These are phyloP conservation scores for Stagonosporopsis rhizophila DNA, from an alignment of 2,329 filamentous ascomycete species.

Conservation along the genomic window DNA sequence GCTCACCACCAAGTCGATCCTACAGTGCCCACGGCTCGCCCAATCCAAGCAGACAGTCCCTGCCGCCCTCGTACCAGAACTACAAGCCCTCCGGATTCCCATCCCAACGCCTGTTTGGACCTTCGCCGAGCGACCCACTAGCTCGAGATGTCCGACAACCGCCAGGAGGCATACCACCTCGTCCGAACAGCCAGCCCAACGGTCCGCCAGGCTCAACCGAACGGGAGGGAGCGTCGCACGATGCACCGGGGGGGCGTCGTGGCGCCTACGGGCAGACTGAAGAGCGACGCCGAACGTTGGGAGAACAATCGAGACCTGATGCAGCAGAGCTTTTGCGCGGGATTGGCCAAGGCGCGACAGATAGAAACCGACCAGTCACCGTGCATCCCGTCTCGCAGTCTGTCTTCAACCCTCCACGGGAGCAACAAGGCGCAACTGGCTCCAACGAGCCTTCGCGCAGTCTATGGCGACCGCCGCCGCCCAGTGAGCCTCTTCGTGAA, in stretches of 20 bases:
- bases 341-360: constrained; percentile 26
- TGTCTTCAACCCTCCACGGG: constrained; percentile 47
- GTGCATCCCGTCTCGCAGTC: constrained; percentile 51
- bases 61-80: constrained; percentile 40
- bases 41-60: constrained; percentile 42
- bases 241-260: constrained; percentile 36
- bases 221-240: constrained; percentile 35
- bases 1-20: constrained; percentile 40
- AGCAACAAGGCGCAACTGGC: constrained; percentile 28
- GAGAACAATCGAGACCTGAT: constrained; percentile 45
- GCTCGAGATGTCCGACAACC: constrained; percentile 35
- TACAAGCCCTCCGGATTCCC: constrained; percentile 44
- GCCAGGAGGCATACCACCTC: constrained; percentile 42
- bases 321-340: constrained; percentile 41
- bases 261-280: constrained; percentile 38
- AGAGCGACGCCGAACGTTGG: constrained; percentile 45
- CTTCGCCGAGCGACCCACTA: constrained; percentile 38
- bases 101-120: constrained; percentile 41
- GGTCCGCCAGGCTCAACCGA: constrained; percentile 35
- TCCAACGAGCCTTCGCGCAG: constrained; percentile 33
- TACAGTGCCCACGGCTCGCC: constrained; percentile 48
- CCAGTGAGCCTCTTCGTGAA: constrained; percentile 37
- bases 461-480: constrained; percentile 42
- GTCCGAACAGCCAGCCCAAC: constrained; percentile 51
- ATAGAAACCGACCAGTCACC: constrained; percentile 47